These are phyloP conservation scores for Penicillium desertorum DNA, from an alignment of 495 filamentous ascomycete genomes.

Conservation along the genomic window DNA sequence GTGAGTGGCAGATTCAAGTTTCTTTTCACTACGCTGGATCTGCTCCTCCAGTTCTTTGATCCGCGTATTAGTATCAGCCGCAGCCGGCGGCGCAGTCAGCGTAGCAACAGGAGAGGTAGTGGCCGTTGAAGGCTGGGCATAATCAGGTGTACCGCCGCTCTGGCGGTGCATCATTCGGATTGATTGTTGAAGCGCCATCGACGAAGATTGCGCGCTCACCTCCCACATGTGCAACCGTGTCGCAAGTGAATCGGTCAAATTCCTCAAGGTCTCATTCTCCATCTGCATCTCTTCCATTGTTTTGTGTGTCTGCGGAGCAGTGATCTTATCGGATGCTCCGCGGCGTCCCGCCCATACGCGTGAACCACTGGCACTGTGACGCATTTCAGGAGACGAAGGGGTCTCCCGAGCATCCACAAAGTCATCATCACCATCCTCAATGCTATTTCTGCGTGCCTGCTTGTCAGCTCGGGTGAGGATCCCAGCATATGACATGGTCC, in stretches of 20 bases:
- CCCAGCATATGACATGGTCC: constrained; percentile 84
- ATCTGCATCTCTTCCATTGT: constrained; percentile 79
- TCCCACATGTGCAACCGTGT: constrained; percentile 83
- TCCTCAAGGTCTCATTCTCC: constrained; percentile 75
- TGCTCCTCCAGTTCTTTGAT: constrained; percentile 51
- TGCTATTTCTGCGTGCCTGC: constrained; percentile 50
- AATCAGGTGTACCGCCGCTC: constrained; percentile 40
- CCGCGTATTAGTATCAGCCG: constrained; percentile 38
- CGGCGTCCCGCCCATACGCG: constrained; percentile 21
- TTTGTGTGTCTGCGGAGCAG: constrained; percentile 43
- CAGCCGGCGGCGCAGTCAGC: constrained; percentile 22
- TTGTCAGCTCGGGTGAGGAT: constrained; percentile 75
- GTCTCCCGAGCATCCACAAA: constrained; percentile 88
- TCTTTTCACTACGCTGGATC: constrained; percentile 48
- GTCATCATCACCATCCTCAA: constrained; percentile 68
- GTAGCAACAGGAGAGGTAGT: constrained; percentile 28
- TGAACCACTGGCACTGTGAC: constrained; percentile 32
- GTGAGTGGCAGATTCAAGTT: constrained; percentile 56
- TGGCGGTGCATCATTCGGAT: constrained; percentile 63
- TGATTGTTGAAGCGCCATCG: constrained; percentile 76
- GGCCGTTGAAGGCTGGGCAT: constrained; percentile 26
- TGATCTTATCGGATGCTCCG: constrained; percentile 29
- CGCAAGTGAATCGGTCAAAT: constrained; percentile 73
- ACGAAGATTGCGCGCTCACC: constrained; percentile 75
- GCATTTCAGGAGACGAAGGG: constrained; percentile 51